These are phyloP conservation scores for Annona squamosa DNA, from an alignment of 164 flowering plant species.

Conservation along the genomic window DNA sequence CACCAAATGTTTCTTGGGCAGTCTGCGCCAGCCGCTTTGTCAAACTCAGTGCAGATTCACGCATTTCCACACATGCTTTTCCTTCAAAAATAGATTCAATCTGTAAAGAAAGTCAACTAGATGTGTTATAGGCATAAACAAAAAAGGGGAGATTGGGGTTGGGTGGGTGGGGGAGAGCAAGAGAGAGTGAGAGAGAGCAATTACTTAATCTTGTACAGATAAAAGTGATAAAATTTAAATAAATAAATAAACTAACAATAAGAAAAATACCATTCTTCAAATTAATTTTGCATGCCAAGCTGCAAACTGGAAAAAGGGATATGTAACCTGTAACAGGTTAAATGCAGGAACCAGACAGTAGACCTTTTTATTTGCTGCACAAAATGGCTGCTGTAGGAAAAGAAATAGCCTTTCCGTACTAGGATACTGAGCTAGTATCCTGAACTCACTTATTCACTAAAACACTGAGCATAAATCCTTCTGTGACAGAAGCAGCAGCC, in stretches of 20 bases:
- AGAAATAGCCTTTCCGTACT: no score
- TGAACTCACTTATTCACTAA: no score
- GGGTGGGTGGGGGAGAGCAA: background rate
- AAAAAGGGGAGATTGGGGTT: background rate
- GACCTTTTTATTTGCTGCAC: no score
- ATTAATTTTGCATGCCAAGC: background rate
- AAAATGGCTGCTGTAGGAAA: no score
- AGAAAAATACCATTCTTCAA: background rate
- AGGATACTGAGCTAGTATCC: no score
- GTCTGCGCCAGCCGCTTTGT: conserved; percentile 84
- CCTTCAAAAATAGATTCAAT: conserved; percentile 59
- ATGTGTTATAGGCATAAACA: background rate
- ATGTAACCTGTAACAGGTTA: no score
- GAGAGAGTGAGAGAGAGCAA: background rate
- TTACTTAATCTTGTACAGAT: background rate
- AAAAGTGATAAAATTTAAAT: background rate
- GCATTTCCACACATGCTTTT: conserved; percentile 67
- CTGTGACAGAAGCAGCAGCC: no score
- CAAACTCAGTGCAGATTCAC: conserved; percentile 66
- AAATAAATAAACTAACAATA: background rate
- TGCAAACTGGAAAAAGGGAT: background rate
- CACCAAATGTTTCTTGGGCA: conserved; percentile 81
- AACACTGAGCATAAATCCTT: no score
- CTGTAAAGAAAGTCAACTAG: conserved; percentile 27
- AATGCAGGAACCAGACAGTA: no score